Evolutionary conservation across 2,329 filamentous ascomycete genomes (phyloP), one percentile per base, ranked within the genome.

Genomic region (Ceratocystis alfenasii): DNA sequence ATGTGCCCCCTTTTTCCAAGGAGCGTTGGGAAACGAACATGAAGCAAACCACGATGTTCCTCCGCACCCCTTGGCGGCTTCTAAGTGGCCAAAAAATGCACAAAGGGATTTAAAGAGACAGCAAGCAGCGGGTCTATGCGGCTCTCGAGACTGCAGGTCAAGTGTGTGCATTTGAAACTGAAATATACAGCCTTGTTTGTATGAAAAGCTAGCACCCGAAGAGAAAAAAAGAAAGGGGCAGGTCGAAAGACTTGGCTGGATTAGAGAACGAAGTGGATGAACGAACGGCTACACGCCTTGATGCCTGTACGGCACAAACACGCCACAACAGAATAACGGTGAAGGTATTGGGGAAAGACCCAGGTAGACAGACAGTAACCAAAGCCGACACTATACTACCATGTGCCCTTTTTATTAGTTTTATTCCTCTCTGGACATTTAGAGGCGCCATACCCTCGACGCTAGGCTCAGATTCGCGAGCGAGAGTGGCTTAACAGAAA

Each of bases 171-270:
- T 57, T 33, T 57, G 28, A 57, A 57, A 30, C 53, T 33, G 28
- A 4, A 57, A 33, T 57, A 57, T 57, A 57, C 53, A 57, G 53
- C 53, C 53, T 30, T 57, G 53, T 33, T 57, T 57, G 53, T 57
- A 30, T 30, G 53, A 57, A 28, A 57, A 57, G 53, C 25, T 28
- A 28, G 53, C 53, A 57, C 53, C 53, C 53, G 22, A 8, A 17
- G 22, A 57, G 33, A 25, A 12, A 50, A 53, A 25, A 53, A 53
- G 48, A 20, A 53, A 53, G 22, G 12, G 22, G 17, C 7, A 53
- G 22, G n/a, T 20, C 10, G 12, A 33, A 33, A 28, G 10, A 28
- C 53, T 6, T 57, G 53, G 30, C 53, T 57, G 28, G 53, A 33
- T n/a, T 7, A 33, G 12, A 17, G 28, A 57, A 57, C 53, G 15